These are phyloP conservation scores for Quillaja saponaria DNA, from an alignment of 306 rosid genomes.

Conservation along the genomic window DNA sequence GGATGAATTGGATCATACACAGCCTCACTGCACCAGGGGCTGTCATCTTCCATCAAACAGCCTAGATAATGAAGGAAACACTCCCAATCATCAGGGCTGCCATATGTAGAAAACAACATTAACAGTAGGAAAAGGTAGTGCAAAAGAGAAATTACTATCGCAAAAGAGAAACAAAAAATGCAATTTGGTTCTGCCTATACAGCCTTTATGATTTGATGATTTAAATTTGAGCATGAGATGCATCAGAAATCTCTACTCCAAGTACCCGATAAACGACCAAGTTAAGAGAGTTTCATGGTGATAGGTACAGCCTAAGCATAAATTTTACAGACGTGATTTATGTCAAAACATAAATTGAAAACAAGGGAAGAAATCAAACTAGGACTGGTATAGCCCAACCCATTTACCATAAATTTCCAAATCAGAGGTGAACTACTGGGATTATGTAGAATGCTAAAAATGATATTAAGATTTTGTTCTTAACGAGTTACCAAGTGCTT, in stretches of 20 bases:
- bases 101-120: constrained; percentile 45
- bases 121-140: constrained; percentile 25
- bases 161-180: background rate
- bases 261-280: background rate
- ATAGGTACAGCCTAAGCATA: background rate
- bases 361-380: too few species aligned
- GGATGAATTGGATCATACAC: constrained; percentile 60
- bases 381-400: too few species aligned
- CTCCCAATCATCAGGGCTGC: constrained; percentile 99
- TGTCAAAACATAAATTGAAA: too few species aligned
- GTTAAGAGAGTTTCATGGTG: background rate
- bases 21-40: constrained; percentile 60
- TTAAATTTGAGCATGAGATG: constrained; percentile 6
- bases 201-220: constrained; percentile 17
- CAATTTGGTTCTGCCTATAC: constrained; percentile 6
- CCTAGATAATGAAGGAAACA: constrained; percentile 87
- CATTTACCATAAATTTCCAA: background rate
- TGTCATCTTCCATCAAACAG: constrained; percentile 92
- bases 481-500: too few species aligned
- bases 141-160: background rate
- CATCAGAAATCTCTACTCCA: constrained; percentile 1
- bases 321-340: background rate
- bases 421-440: too few species aligned
- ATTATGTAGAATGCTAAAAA: too few species aligned
- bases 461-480: too few species aligned